Base-by-base conservation (phyloP, 75 land plant genomes). In the Sequoiadendron giganteum region DNA sequence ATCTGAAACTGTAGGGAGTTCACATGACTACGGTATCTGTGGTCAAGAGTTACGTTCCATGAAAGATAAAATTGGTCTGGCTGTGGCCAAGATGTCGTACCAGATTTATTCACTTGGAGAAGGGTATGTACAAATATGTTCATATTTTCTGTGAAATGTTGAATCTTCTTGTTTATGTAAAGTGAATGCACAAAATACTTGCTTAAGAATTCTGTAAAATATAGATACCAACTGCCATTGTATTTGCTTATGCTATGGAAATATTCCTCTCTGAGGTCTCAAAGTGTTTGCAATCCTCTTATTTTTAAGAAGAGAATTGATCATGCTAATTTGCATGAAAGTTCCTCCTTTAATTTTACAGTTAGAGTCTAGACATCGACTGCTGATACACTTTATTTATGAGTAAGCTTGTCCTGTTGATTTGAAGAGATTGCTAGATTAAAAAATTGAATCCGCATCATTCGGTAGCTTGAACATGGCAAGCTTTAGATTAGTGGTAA, bases 21-120 rank as follows among this genome's bases (percentile, higher is more conserved):
- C 49, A 43, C 30, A n/a, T 88, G 56, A 32, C 19, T 10, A 30
- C 56, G 80, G 30, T 43, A 81, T 25, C 55, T 43, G 73, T 76
- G 78, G 42, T 39, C 48, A 36, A 10, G 54, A 73, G 83, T 85
- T 32, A 43, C 83, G 43, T 85, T 65, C 21, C 87, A 39, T 54
- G 13, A 88, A 86, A 85, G 92, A 85, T 88, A 86, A 89, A 56
- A 86, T 95, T 78, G 90, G 48, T 56, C 79, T 93, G 52, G 89
- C 94, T 38, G 89, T 96, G 61, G 90, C 92, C 49, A 86, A 91
- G 30, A 96, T 96, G 97, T 93, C 93, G 87, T 87, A 75, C 81
- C 87, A 82, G 81, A 85, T 84, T 2, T 93, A 93, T 86, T 72
- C 91, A 47, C 40, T 93, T 48, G 96, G 96, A 86, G 93, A 96